Percentiles rank a stretch among this genome's conserved stretches.
Evolutionary conservation across 2,329 filamentous ascomycete species (phyloP).

Genomic region (Sarocladium kiliense): DNA sequence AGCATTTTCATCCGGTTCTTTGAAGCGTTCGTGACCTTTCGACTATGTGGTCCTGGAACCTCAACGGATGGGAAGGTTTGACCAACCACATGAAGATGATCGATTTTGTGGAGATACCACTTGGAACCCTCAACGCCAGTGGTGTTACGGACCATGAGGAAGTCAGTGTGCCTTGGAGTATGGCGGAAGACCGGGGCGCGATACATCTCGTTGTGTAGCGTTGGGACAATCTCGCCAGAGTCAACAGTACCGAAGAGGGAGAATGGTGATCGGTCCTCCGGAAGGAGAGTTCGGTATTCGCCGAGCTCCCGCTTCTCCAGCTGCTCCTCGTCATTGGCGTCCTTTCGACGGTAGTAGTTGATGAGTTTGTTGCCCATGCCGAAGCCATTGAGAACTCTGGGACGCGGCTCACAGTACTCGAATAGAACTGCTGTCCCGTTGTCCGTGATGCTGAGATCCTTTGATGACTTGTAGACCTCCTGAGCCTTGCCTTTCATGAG

Average conservation of each 20-base stretch:
- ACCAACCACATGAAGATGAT: slow-evolving; percentile 85
- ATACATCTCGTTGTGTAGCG: slow-evolving; percentile 93
- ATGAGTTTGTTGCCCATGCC: slow-evolving; percentile 95
- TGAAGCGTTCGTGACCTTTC: slow-evolving; percentile 93
- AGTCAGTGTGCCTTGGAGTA: slow-evolving; percentile 70
- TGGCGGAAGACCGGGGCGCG: slow-evolving; percentile 92
- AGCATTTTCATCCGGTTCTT: slow-evolving; percentile 98
- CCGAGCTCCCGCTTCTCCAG: slow-evolving; percentile 80
- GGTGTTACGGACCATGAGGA: slow-evolving; percentile 76
- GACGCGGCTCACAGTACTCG: slow-evolving; percentile 93
- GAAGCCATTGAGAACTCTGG: slow-evolving; percentile 88
- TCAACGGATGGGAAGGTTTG: slow-evolving; percentile 91
- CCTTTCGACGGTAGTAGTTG: slow-evolving; percentile 91
- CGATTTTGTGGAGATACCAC: slow-evolving; percentile 84
- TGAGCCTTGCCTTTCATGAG: slow-evolving; percentile 74
- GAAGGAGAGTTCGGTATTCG: slow-evolving; percentile 80
- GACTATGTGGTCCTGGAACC: slow-evolving; percentile 86
- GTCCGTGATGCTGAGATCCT: slow-evolving; percentile 80
- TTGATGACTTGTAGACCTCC: slow-evolving; percentile 73
- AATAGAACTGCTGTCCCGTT: slow-evolving; percentile 84
- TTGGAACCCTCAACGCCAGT: slow-evolving; percentile 72
- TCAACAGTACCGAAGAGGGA: slow-evolving; percentile 92
- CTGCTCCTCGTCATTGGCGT: slow-evolving; percentile 64
- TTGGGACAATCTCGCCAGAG: slow-evolving; percentile 82
- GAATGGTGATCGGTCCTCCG: slow-evolving; percentile 94